These are phyloP conservation scores for Ettlia oleoabundans DNA, from an alignment of 139 green algal genomes.

Conservation along the genomic window DNA sequence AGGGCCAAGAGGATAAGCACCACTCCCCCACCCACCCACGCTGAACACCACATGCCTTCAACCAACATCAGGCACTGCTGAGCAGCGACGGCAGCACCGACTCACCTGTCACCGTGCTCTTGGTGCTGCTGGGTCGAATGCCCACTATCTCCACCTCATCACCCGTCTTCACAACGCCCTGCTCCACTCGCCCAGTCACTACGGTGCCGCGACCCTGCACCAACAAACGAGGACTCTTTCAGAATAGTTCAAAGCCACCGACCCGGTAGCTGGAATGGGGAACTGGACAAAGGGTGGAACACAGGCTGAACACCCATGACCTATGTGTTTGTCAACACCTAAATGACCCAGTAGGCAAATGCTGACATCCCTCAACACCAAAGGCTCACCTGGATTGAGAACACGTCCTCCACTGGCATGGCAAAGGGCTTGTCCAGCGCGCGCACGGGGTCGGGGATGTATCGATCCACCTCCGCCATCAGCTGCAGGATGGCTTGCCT, in stretches of 20 bases:
- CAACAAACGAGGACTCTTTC: background rate
- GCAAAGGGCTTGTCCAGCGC: slow-evolving; percentile 96
- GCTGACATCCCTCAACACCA: too few relatives aligned
- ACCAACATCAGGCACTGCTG: too few relatives aligned
- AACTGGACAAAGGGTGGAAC: too few relatives aligned
- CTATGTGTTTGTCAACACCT: too few relatives aligned
- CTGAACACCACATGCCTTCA: too few relatives aligned
- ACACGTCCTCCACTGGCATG: slow-evolving; percentile 98
- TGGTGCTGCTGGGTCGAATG: slow-evolving; percentile 72
- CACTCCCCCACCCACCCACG: too few relatives aligned
- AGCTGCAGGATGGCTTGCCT: slow-evolving; percentile 88
- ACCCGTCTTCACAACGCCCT: slow-evolving; percentile 92
- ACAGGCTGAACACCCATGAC: too few relatives aligned
- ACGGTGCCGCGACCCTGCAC: slow-evolving; percentile 91
- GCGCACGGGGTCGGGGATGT: slow-evolving; percentile 83
- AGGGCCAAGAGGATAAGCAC: too few relatives aligned
- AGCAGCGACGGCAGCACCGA: too few relatives aligned
- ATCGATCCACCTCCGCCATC: slow-evolving; percentile 89
- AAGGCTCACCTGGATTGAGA: slow-evolving; percentile 86
- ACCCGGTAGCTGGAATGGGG: too few relatives aligned
- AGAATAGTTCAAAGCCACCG: too few relatives aligned
- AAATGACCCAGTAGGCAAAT: too few relatives aligned
- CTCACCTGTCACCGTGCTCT: slow-evolving; percentile 90
- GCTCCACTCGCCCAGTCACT: slow-evolving; percentile 93
- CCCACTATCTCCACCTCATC: slow-evolving; percentile 97